A percentile compares a stretch with the other conserved stretches of the same genome.
These are phyloP conservation scores for Isatis lusitanica DNA, from an alignment of 441 rosid species.

Conservation along the genomic window DNA sequence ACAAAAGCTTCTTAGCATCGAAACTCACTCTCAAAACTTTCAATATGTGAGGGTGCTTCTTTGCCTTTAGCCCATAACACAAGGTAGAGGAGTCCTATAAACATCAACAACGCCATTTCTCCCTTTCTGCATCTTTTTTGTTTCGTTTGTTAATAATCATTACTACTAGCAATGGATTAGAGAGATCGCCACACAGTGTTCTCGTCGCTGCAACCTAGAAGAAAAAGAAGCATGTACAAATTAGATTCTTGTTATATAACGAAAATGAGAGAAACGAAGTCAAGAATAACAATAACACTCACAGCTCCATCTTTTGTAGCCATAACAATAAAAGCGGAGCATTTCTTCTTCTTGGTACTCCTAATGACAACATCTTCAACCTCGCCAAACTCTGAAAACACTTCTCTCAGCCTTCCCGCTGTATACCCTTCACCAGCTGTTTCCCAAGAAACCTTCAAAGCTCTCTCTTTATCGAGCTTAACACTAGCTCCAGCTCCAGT, in stretches of 20 bases:
- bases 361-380: conserved; percentile 82
- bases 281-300: conserved; percentile 30
- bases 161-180: conserved; percentile 72
- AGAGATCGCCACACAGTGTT: conserved; percentile 53
- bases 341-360: conserved; percentile 69
- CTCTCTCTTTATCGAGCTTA: conserved; percentile 60
- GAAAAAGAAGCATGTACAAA: background rate
- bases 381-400: conserved; percentile 71
- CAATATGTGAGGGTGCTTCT: conserved; percentile 44
- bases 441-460: conserved; percentile 87
- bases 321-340: conserved; percentile 83
- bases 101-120: conserved; percentile 39
- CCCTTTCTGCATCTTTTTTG: too few species aligned
- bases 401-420: conserved; percentile 54
- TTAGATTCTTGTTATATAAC: background rate
- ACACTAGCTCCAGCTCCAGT: conserved; percentile 26
- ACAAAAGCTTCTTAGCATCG: conserved; percentile 58
- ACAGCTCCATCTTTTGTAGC: conserved; percentile 73
- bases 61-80: conserved; percentile 91
- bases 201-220: conserved; percentile 68
- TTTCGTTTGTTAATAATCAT: too few species aligned
- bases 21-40: conserved; percentile 46
- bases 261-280: background rate
- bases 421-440: conserved; percentile 61
- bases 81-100: conserved; percentile 66